Percentiles rank a stretch among this genome's conserved stretches.
Evolutionary conservation across 169 alveolate genomes (phyloP).

Genomic region (Eimeria sp.): DNA sequence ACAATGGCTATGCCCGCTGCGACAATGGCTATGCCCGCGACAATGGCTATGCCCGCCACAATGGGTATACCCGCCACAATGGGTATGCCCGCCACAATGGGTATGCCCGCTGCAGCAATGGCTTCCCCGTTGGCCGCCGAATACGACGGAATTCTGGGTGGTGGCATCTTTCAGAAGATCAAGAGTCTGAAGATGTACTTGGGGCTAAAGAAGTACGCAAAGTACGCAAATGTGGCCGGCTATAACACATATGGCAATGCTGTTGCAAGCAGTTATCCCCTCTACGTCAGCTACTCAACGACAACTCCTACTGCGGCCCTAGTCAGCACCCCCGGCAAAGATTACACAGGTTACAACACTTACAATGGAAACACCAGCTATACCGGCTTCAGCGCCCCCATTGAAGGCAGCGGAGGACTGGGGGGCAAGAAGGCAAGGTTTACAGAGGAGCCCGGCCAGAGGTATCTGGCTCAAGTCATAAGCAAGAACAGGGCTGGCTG

Average conservation of each 20-base stretch:
- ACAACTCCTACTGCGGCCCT: not conserved
- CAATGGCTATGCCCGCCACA: not conserved
- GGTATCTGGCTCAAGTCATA: constrained; percentile 14
- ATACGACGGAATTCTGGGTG: not conserved
- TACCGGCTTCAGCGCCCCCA: constrained; percentile 1
- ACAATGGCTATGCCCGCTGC: not conserved
- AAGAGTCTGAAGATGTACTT: not conserved
- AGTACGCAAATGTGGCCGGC: not conserved
- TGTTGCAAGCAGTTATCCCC: not conserved
- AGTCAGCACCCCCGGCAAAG: not conserved
- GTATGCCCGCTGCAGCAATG: not conserved
- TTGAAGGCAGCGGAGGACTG: not conserved
- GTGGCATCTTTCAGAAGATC: not conserved
- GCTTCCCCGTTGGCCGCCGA: not conserved
- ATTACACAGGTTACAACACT: not conserved
- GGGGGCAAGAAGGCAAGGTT: not conserved
- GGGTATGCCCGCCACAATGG: not conserved
- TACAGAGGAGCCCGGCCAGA: constrained; percentile 53
- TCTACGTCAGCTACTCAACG: not conserved
- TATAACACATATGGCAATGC: constrained; percentile 31
- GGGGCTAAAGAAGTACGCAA: constrained; percentile 2
- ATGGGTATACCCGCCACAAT: not conserved
- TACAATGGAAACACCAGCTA: not conserved
- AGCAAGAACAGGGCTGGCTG: not conserved
- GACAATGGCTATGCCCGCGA: not conserved